These are phyloP conservation scores for Alternaria arbusti DNA, from an alignment of 2,329 filamentous ascomycete genomes.

Conservation along the genomic window DNA sequence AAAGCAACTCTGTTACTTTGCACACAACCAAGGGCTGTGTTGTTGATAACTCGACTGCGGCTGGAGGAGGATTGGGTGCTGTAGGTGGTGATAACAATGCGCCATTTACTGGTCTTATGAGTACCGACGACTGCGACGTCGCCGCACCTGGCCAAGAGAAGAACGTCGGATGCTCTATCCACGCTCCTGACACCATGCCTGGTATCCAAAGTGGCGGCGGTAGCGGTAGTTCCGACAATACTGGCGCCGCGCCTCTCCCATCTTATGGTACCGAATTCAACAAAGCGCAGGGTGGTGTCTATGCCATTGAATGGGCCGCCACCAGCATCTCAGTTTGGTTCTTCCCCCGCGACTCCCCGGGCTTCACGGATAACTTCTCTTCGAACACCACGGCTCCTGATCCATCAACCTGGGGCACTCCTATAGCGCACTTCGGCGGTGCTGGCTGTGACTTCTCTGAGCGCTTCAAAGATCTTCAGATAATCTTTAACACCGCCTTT, in stretches of 20 bases:
- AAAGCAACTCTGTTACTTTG: conserved; percentile 37
- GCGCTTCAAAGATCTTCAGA: conserved; percentile 36
- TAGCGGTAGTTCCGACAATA: background rate
- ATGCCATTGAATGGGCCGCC: conserved; percentile 49
- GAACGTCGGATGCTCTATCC: conserved; percentile 43
- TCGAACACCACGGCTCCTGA: conserved; percentile 17
- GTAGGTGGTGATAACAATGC: background rate
- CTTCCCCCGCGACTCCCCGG: conserved; percentile 36
- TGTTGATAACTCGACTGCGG: conserved; percentile 23
- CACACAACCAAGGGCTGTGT: conserved; percentile 39
- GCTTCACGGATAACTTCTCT: background rate
- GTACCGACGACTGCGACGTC: conserved; percentile 56
- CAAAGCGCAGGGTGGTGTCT: conserved; percentile 46
- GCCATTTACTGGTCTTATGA: conserved; percentile 53
- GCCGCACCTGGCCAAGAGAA: conserved; percentile 26
- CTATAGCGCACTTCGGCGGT: conserved; percentile 50
- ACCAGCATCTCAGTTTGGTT: conserved; percentile 53
- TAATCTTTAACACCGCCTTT: conserved; percentile 59
- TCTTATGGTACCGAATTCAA: conserved; percentile 48
- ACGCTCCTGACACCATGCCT: conserved; percentile 1
- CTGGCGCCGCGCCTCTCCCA: conserved; percentile 15
- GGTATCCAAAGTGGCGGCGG: background rate
- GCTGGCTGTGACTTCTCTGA: conserved; percentile 54
- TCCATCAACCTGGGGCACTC: conserved; percentile 29
- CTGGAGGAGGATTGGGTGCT: background rate